phyloP scores from a whole-genome alignment of 108 stramenopile species.

The Schizochytrium sp. region DNA sequence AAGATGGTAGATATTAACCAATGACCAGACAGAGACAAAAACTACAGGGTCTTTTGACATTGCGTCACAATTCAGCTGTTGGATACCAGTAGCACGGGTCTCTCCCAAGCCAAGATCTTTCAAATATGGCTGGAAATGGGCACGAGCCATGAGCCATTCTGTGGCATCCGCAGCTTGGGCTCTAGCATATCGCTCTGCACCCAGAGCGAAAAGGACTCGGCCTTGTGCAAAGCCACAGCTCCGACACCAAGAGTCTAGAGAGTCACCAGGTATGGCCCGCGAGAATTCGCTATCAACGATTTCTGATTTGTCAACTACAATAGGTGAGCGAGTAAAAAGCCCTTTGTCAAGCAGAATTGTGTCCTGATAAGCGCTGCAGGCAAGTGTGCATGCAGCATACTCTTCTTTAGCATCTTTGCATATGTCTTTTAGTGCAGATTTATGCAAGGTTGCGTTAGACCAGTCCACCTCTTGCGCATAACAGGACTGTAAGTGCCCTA shows the following conservation, averaged over 20 bases:
- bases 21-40: not conserved
- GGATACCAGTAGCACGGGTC: not conserved
- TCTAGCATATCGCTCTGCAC: not conserved
- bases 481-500: not conserved
- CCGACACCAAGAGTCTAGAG: not conserved
- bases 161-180: not conserved
- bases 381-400: not conserved
- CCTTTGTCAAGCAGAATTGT: not conserved
- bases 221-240: not conserved
- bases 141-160: not conserved
- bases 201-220: not conserved
- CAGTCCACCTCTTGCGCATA: not conserved
- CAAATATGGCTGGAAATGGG: not conserved
- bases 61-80: not conserved
- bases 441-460: not conserved
- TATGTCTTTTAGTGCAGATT: not conserved
- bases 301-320: not conserved
- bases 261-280: not conserved
- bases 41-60: not conserved
- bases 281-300: not conserved
- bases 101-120: not conserved
- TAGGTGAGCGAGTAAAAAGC: not conserved
- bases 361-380: slow-evolving; percentile 21
- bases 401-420: not conserved
- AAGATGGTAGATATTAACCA: not conserved